Evolutionary conservation across 2,329 filamentous ascomycete species (phyloP).

Genomic region (Colletotrichum sp.): DNA sequence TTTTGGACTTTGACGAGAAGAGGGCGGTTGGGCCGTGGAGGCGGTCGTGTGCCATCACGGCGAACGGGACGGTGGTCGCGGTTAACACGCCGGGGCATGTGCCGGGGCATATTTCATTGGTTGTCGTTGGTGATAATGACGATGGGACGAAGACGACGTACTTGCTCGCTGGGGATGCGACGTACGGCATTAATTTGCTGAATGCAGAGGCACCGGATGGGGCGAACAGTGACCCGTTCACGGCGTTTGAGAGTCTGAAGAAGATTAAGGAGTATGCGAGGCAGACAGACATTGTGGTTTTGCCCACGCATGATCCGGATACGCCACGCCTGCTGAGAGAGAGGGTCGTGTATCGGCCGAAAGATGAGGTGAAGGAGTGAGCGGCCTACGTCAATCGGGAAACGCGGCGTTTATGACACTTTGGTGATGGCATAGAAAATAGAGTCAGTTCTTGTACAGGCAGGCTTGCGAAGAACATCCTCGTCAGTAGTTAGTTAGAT

Average conservation of each 20-base stretch:
- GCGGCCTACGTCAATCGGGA: not conserved
- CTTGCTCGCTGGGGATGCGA: constrained; percentile 34
- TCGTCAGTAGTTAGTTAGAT: not conserved
- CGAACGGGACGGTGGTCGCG: constrained; percentile 31
- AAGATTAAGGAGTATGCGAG: constrained; percentile 35
- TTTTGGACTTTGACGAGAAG: constrained; percentile 28
- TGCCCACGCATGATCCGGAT: constrained; percentile 30
- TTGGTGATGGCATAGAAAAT: not conserved
- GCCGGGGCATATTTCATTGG: constrained; percentile 34
- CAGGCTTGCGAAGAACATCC: not conserved
- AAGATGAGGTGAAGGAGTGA: not conserved
- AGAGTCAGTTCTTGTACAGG: not conserved
- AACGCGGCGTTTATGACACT: not conserved
- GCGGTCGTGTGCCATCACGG: constrained; percentile 30
- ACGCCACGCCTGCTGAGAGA: constrained; percentile 1
- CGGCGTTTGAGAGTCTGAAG: constrained; percentile 31
- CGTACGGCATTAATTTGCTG: constrained; percentile 32
- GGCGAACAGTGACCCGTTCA: constrained; percentile 31
- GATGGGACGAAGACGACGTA: constrained; percentile 26
- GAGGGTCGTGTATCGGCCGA: constrained; percentile 5
- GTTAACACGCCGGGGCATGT: constrained; percentile 39
- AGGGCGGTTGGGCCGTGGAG: constrained; percentile 32
- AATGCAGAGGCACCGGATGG: constrained; percentile 36
- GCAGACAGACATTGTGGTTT: constrained; percentile 26
- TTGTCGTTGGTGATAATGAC: constrained; percentile 17